Conservation (phyloP, 2,329 filamentous ascomycete genomes). For the Beauveria varroae region DNA sequence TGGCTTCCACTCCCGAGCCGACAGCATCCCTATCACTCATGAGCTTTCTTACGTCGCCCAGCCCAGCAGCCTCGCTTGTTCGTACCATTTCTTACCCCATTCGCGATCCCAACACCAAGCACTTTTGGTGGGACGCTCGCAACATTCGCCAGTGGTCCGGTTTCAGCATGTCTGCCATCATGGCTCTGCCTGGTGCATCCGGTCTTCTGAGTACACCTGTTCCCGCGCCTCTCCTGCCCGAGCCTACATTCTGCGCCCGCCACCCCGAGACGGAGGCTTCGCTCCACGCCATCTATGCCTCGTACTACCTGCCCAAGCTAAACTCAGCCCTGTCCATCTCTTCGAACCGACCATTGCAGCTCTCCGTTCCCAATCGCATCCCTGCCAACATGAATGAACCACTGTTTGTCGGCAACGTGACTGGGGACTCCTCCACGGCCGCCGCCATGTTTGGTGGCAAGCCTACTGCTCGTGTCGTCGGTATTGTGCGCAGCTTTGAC, state of each 20-base stretch:
- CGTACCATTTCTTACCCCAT: conserved; percentile 65
- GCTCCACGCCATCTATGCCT: conserved; percentile 67
- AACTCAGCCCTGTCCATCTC: conserved; percentile 77
- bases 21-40: conserved; percentile 61
- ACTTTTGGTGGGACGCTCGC: conserved; percentile 96
- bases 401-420: conserved; percentile 58
- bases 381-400: conserved; percentile 38
- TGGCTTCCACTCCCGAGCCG: conserved; percentile 34
- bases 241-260: conserved; percentile 48
- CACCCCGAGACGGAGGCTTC: conserved; percentile 72
- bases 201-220: conserved; percentile 66
- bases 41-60: conserved; percentile 69
- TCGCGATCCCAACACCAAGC: conserved; percentile 61
- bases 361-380: conserved; percentile 35
- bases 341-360: conserved; percentile 55
- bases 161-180: conserved; percentile 68
- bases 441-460: conserved; percentile 43
- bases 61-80: conserved; percentile 76
- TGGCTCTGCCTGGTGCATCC: conserved; percentile 63
- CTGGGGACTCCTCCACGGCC: conserved; percentile 48
- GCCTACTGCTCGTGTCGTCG: conserved; percentile 56
- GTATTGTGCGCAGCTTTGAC: conserved; percentile 86
- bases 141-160: conserved; percentile 76
- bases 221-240: conserved; percentile 52
- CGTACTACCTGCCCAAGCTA: conserved; percentile 77